A percentile compares a stretch with the other conserved stretches of the same genome.
Evolutionary conservation across 768 basidiomycete genomes (phyloP).

Genomic region (Lepiota venenata): DNA sequence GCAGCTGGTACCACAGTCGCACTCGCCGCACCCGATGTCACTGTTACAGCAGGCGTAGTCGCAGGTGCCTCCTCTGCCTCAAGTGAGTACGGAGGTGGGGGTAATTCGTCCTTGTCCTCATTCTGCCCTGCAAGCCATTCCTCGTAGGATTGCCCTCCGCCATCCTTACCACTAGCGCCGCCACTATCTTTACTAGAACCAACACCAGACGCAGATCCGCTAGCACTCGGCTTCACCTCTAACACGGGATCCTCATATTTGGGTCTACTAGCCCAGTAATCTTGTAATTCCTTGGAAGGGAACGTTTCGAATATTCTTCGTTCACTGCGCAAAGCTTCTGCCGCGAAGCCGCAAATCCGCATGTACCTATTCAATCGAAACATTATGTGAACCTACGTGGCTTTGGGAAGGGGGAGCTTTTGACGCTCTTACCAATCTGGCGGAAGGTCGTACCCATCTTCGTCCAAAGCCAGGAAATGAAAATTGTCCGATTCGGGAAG

Average conservation of each 20-base stretch:
- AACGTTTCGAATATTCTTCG: slow-evolving; percentile 61
- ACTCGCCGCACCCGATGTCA: background rate
- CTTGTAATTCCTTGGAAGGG: slow-evolving; percentile 67
- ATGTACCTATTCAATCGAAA: slow-evolving; percentile 51
- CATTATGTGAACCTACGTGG: slow-evolving; percentile 3
- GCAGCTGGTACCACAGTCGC: slow-evolving; percentile 10
- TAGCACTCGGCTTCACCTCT: slow-evolving; percentile 14
- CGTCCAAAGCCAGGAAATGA: slow-evolving; percentile 70
- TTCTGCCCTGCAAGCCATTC: slow-evolving; percentile 47
- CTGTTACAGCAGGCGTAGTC: slow-evolving; percentile 9
- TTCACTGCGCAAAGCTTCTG: slow-evolving; percentile 62
- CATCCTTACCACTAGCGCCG: slow-evolving; percentile 1
- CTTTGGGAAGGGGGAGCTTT: slow-evolving; percentile 9
- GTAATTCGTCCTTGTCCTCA: slow-evolving; percentile 44
- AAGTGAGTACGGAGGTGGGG: slow-evolving; percentile 70
- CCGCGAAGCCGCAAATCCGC: slow-evolving; percentile 73
- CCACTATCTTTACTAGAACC: slow-evolving; percentile 13
- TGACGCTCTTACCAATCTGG: slow-evolving; percentile 64
- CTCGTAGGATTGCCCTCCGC: slow-evolving; percentile 34
- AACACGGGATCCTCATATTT: slow-evolving; percentile 40
- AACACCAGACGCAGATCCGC: slow-evolving; percentile 12
- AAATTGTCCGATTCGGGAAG: slow-evolving; percentile 60
- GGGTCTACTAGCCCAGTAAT: slow-evolving; percentile 70
- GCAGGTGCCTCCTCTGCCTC: slow-evolving; percentile 35
- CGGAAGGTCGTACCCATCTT: slow-evolving; percentile 73